Evolutionary conservation across 306 rosid species (phyloP).

Genomic region (Quercus variabilis): DNA sequence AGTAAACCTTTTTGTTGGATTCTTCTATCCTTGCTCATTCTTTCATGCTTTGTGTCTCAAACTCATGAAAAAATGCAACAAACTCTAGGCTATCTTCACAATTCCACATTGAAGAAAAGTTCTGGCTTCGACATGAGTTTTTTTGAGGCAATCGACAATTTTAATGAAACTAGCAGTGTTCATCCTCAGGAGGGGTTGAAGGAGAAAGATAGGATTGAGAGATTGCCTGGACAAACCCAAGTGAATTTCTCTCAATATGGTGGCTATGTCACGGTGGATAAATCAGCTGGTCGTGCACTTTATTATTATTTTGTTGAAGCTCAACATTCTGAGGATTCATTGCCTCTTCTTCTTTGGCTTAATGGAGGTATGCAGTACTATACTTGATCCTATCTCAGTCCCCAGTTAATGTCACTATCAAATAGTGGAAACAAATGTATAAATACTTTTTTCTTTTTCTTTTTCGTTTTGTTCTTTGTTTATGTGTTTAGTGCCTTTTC

Average conservation of each 20-base stretch:
- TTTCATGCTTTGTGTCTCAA: constrained; percentile 28
- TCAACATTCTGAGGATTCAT: constrained; percentile 25
- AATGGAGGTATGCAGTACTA: constrained; percentile 65
- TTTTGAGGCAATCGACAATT: constrained; percentile 29
- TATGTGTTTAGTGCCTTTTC: too few relatives aligned
- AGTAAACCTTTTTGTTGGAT: too few relatives aligned
- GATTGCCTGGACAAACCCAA: constrained; percentile 74
- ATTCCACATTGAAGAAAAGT: constrained; percentile 13
- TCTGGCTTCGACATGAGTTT: constrained; percentile 34
- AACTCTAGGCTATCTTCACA: constrained; percentile 34
- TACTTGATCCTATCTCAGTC: not conserved
- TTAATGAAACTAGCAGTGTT: constrained; percentile 3
- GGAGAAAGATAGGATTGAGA: constrained; percentile 57
- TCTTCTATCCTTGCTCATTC: constrained; percentile 1
- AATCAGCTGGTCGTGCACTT: constrained; percentile 61
- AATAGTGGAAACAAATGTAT: too few relatives aligned
- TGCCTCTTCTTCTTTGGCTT: constrained; percentile 98
- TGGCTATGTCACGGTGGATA: constrained; percentile 73
- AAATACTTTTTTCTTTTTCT: too few relatives aligned
- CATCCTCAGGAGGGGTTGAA: constrained; percentile 38
- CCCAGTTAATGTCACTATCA: not conserved
- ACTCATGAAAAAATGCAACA: constrained; percentile 45
- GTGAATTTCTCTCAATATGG: constrained; percentile 74
- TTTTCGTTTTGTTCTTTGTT: too few relatives aligned
- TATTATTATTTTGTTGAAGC: constrained; percentile 83